These are phyloP conservation scores for Termitomyces eurrhizus DNA, from an alignment of 768 basidiomycete genomes.

Conservation along the genomic window DNA sequence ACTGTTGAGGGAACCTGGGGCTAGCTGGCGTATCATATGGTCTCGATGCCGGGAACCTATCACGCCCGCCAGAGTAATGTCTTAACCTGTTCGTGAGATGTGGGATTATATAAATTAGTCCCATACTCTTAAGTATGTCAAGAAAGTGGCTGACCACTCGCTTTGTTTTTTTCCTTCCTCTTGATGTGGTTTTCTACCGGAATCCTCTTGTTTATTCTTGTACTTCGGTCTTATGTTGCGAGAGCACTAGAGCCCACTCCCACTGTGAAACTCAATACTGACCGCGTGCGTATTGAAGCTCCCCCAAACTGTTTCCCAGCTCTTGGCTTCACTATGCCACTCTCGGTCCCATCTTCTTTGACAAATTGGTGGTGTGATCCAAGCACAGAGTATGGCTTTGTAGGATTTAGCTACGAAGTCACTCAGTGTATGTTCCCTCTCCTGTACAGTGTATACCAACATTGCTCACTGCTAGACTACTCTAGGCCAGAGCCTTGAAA, in stretches of 20 bases:
- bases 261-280: constrained; percentile 7
- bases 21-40: constrained; percentile 1
- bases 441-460: neutral
- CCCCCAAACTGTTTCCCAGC: constrained; percentile 21
- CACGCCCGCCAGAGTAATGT: neutral
- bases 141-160: neutral
- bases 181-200: constrained; percentile 7
- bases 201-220: neutral
- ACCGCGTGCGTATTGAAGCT: neutral
- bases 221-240: neutral
- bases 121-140: neutral
- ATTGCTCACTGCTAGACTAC: neutral
- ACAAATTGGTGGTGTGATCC: constrained; percentile 63
- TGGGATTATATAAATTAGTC: constrained; percentile 7
- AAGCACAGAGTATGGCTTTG: constrained; percentile 66
- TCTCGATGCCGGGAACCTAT: neutral
- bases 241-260: constrained; percentile 12
- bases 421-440: constrained; percentile 42
- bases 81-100: neutral
- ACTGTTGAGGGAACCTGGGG: neutral
- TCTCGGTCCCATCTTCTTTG: constrained; percentile 37
- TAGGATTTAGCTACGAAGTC: constrained; percentile 77
- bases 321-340: constrained; percentile 41
- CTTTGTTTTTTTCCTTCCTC: neutral
- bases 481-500: constrained; percentile 52